Base-by-base conservation (phyloP, 2,329 filamentous ascomycete genomes). In the Ilyonectria mors-panacis region DNA sequence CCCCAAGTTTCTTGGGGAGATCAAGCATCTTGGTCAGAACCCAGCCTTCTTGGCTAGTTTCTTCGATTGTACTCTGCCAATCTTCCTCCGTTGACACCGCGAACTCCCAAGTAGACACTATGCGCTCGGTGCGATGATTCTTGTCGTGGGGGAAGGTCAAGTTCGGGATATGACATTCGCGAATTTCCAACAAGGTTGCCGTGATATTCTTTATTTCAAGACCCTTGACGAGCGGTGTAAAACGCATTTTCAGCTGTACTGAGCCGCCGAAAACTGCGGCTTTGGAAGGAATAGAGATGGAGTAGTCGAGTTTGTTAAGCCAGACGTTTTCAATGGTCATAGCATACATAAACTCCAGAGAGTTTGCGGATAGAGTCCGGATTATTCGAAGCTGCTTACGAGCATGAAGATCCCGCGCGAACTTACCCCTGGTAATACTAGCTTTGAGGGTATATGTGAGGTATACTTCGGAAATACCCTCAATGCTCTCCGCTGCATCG, bases 281-380 rank as follows among this genome's bases (percentile, higher is more conserved):
- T 81, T 97, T 98, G 75, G 93, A 94, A 0, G 95, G 95, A 15
- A 97, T 93, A 55, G 93, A 91, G 65, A 99, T 94, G 37, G 94
- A 95, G 82, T 98, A 98, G 79, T 97, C 94, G 73, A 98, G 88
- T 84, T 99, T 99, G 83, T 97, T 95, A 2, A 94, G 92, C 96
- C 96, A 99, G 66, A 97, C 92, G 77, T 98, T 97, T 80, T 98
- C 94, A 70, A 98, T 94, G 66, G 92, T 93, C 92, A 97, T 95
- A 50, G 93, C 91, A 80, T 98, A 92, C 59, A 93, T 87, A 69
- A 94, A 87, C 77, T 95, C 93, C 64, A 94, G 84, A 5, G 92
- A 91, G 48, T 89, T 90, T 6, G 92, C 87, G 59, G 93, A 91
- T 45, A 95, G 83, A 0, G 93, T 95, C 58, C 93, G 89, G 56